These are phyloP conservation scores for Candida pini DNA, from an alignment of 805 yeast genomes.

Conservation along the genomic window DNA sequence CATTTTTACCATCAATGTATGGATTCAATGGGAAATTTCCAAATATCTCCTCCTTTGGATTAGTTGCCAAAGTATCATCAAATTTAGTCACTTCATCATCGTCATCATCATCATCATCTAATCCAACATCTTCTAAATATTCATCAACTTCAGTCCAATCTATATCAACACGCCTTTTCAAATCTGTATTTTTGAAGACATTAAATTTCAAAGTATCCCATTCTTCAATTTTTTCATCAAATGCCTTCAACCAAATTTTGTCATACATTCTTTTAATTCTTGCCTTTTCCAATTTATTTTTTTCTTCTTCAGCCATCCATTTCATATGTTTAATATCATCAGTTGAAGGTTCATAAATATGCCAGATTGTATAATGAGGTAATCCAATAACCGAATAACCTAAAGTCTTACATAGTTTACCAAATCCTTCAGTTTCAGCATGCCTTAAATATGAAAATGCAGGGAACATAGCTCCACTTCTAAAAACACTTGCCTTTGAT, in stretches of 20 bases:
- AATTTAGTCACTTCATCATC: slow-evolving; percentile 10
- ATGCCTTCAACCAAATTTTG: slow-evolving; percentile 74
- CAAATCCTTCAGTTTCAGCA: slow-evolving; percentile 96
- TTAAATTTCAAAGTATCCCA: slow-evolving; percentile 69
- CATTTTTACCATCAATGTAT: slow-evolving; percentile 23
- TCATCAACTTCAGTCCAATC: slow-evolving; percentile 70
- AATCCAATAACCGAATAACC: slow-evolving; percentile 80
- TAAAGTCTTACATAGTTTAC: slow-evolving; percentile 79
- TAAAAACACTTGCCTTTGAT: slow-evolving; percentile 77
- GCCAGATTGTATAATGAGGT: slow-evolving; percentile 94
- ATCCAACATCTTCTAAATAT: slow-evolving; percentile 19
- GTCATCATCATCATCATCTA: slow-evolving; percentile 1
- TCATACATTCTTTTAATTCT: slow-evolving; percentile 63
- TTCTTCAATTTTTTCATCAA: slow-evolving; percentile 66
- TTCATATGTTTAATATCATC: slow-evolving; percentile 84
- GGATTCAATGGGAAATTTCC: slow-evolving; percentile 28
- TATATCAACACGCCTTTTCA: slow-evolving; percentile 44
- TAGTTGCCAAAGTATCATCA: slow-evolving; percentile 9
- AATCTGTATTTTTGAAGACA: slow-evolving; percentile 74
- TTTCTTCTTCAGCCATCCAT: slow-evolving; percentile 79
- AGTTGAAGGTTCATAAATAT: slow-evolving; percentile 84
- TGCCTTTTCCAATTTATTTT: slow-evolving; percentile 55
- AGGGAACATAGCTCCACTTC: slow-evolving; percentile 88
- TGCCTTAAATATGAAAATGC: slow-evolving; percentile 91
- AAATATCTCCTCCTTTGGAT: slow-evolving; percentile 21